Evolutionary conservation across 306 rosid genomes (phyloP).

Genomic region (Vigna trinervia): DNA sequence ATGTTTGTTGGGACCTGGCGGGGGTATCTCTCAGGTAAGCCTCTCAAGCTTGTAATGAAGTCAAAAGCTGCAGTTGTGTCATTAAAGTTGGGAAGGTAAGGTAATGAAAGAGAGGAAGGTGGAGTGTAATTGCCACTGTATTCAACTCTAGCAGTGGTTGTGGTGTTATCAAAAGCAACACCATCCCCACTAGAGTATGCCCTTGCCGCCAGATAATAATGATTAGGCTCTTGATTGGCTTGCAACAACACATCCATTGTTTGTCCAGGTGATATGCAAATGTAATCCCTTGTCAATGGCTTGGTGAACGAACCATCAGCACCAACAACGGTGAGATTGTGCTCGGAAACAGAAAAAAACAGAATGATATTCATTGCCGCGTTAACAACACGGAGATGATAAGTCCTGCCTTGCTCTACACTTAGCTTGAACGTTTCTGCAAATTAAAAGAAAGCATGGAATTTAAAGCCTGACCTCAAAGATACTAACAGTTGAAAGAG

Average conservation of each 20-base stretch:
- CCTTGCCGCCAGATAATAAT: conserved; percentile 56
- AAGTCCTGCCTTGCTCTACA: conserved; percentile 56
- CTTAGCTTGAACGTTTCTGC: conserved; percentile 48
- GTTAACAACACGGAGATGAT: conserved; percentile 57
- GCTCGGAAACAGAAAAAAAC: conserved; percentile 57
- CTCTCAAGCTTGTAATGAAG: conserved; percentile 48
- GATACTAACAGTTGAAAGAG: background rate
- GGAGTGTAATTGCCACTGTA: conserved; percentile 46
- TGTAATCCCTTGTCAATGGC: conserved; percentile 43
- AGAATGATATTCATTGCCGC: conserved; percentile 55
- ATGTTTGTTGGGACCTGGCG: conserved; percentile 45
- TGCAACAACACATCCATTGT: conserved; percentile 57
- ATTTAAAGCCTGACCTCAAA: background rate
- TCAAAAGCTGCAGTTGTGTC: conserved; percentile 47
- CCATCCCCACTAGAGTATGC: conserved; percentile 42
- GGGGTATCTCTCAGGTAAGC: conserved; percentile 41
- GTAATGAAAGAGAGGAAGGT: conserved; percentile 32
- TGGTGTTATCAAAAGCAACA: conserved; percentile 50
- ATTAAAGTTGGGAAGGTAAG: conserved; percentile 44
- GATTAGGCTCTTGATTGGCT: conserved; percentile 50
- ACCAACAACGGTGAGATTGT: conserved; percentile 58
- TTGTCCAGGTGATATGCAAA: conserved; percentile 64
- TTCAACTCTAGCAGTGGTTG: conserved; percentile 53
- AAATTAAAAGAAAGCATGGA: background rate
- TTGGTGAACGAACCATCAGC: conserved; percentile 51